Evolutionary conservation across 225 moss, liverwort and hornwort species (phyloP), one percentile per base, ranked within the genome.

Genomic region (Marchantia polymorpha): DNA sequence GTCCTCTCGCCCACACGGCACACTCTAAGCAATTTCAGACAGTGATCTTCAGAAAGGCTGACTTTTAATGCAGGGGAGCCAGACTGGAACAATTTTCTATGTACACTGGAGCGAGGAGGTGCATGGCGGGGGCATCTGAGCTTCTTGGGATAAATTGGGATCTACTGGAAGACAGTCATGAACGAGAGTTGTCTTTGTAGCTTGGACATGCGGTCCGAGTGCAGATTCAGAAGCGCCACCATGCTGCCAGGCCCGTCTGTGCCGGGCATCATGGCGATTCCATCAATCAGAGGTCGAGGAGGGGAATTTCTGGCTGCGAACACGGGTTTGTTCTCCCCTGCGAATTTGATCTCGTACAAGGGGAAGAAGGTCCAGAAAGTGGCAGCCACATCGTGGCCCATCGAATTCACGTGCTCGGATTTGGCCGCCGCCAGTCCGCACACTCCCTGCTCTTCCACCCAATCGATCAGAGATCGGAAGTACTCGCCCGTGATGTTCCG

Each of bases 291-390:
- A 6, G 50, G 27, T 26, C 77, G 69, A 17, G 82, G 77, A 51
- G 71, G 64, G 14, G 75, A 56, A 26, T 80, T 79, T 16, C 83
- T 58, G 17, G 67, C 75, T 10, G 55, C 67, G 3, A 58, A 50
- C 59, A 63, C 39, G 13, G 83, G 83, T 12, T 39, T 75, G 0
- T 65, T 53, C 71, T 73, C 79, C 25, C 78, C 83, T 10, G 52
- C 52, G 23, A 84, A 84, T 27, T 72, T 58, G 46, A 84, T 81
- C 0, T 84, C 77, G 52, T 81, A 81, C n/a, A 84, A 63, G 3
- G 84, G 84, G 54, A 81, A 81, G 48, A 73, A 77, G 19, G 77
- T 81, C 77, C 80, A 84, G 73, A 81, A 81, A 9, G 81, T 84
- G n/a, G 78, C 81, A 3, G 78, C 78, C 29, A 81, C 81, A 52